Percentiles rank a stretch among this genome's conserved stretches.
Conservation (phyloP, 2,329 filamentous ascomycete species). For the Pseudonectria buxi region DNA sequence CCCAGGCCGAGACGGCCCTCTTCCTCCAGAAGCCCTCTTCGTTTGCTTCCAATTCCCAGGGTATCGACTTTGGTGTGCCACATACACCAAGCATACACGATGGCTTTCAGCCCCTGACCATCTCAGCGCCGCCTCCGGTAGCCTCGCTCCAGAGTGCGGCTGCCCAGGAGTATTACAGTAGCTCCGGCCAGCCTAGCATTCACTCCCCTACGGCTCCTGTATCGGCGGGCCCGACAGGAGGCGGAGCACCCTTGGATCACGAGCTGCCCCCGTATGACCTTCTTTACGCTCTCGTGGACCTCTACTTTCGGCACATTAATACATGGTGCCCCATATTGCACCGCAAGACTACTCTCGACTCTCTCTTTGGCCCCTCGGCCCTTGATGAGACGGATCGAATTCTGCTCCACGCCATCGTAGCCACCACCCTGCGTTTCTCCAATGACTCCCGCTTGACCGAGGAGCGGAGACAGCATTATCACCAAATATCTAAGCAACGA, state of each 20-base stretch:
- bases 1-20: constrained; percentile 52
- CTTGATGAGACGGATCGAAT: constrained; percentile 77
- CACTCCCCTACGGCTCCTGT: constrained; percentile 54
- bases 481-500: constrained; percentile 74
- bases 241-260: constrained; percentile 39
- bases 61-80: constrained; percentile 44
- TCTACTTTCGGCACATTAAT: constrained; percentile 76
- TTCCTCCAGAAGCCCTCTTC: constrained; percentile 54
- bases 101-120: constrained; percentile 37
- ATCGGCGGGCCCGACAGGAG: constrained; percentile 29
- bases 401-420: constrained; percentile 80
- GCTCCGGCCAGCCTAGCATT: constrained; percentile 36
- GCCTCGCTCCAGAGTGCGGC: constrained; percentile 33
- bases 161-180: constrained; percentile 43
- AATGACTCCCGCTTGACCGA: constrained; percentile 68
- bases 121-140: constrained; percentile 31
- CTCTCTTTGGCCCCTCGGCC: constrained; percentile 69
- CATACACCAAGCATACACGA: constrained; percentile 43
- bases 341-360: constrained; percentile 71
- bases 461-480: constrained; percentile 66
- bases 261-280: constrained; percentile 70
- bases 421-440: constrained; percentile 79
- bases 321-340: constrained; percentile 89
- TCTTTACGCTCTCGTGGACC: constrained; percentile 63
- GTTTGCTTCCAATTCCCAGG: constrained; percentile 39